Conservation (phyloP, 306 rosid genomes). For the Fagus crenata region DNA sequence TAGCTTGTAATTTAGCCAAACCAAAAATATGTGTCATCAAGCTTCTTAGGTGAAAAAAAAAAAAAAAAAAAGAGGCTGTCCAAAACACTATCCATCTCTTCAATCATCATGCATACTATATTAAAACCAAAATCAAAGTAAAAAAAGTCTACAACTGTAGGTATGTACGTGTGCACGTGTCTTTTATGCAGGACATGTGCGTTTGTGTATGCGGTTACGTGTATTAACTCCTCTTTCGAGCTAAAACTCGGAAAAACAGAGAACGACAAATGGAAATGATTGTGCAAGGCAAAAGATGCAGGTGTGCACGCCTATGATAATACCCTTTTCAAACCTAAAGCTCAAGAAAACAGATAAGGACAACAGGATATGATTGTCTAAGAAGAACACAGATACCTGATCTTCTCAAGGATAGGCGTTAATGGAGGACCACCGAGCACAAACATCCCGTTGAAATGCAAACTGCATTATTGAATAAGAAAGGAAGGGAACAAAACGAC, state of each 20-base stretch:
- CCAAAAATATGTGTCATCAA: too few species aligned
- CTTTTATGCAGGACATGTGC: too few species aligned
- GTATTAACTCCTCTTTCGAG: background rate
- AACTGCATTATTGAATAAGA: background rate
- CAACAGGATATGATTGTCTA: background rate
- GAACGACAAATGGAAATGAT: too few species aligned
- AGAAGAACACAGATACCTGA: background rate
- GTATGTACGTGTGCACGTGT: too few species aligned
- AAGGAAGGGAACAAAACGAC: background rate
- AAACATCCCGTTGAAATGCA: background rate
- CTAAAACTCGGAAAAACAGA: background rate
- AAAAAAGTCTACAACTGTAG: too few species aligned
- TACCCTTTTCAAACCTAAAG: background rate
- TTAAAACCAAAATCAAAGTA: too few species aligned
- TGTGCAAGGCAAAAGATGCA: background rate
- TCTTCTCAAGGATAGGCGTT: background rate
- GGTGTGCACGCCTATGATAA: background rate
- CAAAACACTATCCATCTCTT: too few species aligned
- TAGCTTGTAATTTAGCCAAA: too few species aligned
- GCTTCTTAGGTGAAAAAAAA: too few species aligned
- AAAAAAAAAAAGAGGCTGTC: too few species aligned
- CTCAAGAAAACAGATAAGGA: background rate
- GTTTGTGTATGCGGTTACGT: background rate
- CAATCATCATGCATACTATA: too few species aligned
- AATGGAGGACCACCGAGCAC: background rate